These are phyloP conservation scores for Ambrosia artemisiifolia DNA, from an alignment of 129 eudicot species.

Conservation along the genomic window DNA sequence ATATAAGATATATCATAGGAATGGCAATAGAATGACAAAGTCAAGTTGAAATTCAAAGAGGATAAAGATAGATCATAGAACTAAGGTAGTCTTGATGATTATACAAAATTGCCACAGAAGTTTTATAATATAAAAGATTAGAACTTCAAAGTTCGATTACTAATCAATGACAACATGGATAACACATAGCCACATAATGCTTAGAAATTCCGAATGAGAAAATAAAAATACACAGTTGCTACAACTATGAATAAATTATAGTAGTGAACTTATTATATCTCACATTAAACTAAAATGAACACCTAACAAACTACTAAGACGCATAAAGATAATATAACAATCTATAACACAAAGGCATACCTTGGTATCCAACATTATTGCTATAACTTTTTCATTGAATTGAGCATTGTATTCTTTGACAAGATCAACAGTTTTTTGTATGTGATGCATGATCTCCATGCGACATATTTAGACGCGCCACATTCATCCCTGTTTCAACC, in stretches of 20 bases:
- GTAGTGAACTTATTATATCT: no score
- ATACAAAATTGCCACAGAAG: neutral
- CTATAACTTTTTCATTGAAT: no score
- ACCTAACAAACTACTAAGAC: no score
- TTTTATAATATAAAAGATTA: neutral
- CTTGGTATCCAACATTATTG: no score
- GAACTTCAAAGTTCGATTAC: no score
- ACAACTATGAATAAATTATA: neutral
- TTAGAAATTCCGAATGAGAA: neutral
- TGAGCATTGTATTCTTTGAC: no score
- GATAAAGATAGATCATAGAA: neutral
- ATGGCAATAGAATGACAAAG: neutral
- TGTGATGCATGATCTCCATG: conserved; percentile 98
- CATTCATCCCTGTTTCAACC: conserved; percentile 96
- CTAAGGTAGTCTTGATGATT: neutral
- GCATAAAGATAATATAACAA: no score
- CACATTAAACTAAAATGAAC: no score
- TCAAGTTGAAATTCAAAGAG: neutral
- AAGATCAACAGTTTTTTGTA: no score
- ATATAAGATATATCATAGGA: neutral
- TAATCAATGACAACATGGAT: neutral
- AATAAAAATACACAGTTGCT: neutral
- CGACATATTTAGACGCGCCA: conserved; percentile 97
- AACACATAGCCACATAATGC: neutral
- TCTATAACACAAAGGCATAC: no score